These are phyloP conservation scores for Rhizopogon vinicolor DNA, from an alignment of 768 basidiomycete genomes.

Conservation along the genomic window DNA sequence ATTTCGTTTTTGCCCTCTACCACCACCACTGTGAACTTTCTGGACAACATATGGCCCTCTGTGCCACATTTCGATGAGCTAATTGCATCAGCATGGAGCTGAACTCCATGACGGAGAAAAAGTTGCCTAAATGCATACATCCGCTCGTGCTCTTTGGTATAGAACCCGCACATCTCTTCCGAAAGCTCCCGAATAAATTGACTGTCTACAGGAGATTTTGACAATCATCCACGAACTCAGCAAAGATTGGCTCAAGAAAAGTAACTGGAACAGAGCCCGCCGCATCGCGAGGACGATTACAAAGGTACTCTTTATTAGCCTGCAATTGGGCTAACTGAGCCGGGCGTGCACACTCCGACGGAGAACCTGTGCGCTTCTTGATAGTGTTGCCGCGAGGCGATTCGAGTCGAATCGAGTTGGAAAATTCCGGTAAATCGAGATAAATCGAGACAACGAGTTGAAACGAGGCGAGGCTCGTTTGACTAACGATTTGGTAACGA, in stretches of 20 bases:
- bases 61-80: slow-evolving; percentile 1
- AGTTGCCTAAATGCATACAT: background rate
- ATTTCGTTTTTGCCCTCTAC: slow-evolving; percentile 17
- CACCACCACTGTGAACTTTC: slow-evolving; percentile 13
- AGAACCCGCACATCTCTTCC: slow-evolving; percentile 14
- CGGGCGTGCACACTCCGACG: no score
- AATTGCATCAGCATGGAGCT: no score
- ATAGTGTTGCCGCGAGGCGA: no score
- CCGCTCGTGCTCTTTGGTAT: slow-evolving; percentile 9
- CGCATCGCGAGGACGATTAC: background rate
- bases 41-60: slow-evolving; percentile 7
- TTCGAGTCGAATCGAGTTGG: no score
- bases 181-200: slow-evolving; percentile 12
- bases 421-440: no score
- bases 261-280: background rate
- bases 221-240: slow-evolving; percentile 4
- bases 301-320: background rate
- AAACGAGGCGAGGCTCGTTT: no score
- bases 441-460: no score
- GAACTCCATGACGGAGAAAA: slow-evolving; percentile 8
- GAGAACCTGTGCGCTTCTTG: no score
- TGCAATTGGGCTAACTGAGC: no score
- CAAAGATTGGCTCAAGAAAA: slow-evolving; percentile 3
- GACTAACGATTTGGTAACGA: no score
- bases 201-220: background rate